Conservation (phyloP, 1,139 yeast species). For the Saccharomyces hybrid region DNA sequence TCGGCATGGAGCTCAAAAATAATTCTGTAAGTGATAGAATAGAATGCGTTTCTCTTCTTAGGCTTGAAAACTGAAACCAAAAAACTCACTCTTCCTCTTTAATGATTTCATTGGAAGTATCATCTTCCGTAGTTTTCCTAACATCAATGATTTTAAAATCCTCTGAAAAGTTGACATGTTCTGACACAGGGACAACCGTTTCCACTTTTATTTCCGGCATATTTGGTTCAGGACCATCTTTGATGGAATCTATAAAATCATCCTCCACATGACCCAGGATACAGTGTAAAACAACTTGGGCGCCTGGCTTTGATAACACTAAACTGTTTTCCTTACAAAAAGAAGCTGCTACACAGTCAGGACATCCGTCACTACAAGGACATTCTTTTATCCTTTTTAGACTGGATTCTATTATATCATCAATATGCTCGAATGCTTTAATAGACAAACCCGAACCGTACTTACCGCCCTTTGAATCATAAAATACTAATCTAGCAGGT, state of each 20-base stretch:
- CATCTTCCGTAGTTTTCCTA: conserved; percentile 11
- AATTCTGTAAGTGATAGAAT: too few relatives aligned
- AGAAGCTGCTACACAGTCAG: conserved; percentile 66
- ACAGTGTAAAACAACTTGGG: conserved; percentile 58
- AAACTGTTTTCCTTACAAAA: conserved; percentile 73
- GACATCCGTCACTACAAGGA: conserved; percentile 83
- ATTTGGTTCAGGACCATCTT: conserved; percentile 79
- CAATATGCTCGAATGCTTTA: conserved; percentile 72
- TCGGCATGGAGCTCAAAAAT: too few relatives aligned
- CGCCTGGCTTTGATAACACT: conserved; percentile 84
- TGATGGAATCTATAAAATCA: conserved; percentile 39
- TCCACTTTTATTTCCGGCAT: conserved; percentile 63
- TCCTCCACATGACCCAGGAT: conserved; percentile 43
- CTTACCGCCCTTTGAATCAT: conserved; percentile 74
- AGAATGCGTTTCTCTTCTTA: too few relatives aligned
- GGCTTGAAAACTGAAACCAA: background rate
- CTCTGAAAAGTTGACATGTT: conserved; percentile 48
- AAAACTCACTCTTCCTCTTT: background rate
- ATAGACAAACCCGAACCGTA: conserved; percentile 73
- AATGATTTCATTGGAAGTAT: background rate
- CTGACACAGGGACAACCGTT: conserved; percentile 51
- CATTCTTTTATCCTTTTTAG: conserved; percentile 54
- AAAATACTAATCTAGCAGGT: conserved; percentile 80
- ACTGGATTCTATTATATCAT: conserved; percentile 55
- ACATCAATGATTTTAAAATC: conserved; percentile 53